Evolutionary conservation across 129 eudicot genomes (phyloP).

Genomic region (sunflower (Helianthus annuus)): HanXRQr2.0-SUNRISE NC_035440.2:86111583-86112082

Average conservation of each 20-base stretch:
- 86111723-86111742: neutral
- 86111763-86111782: no score
- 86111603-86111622: slow-evolving; percentile 99
- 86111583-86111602: slow-evolving; percentile 99
- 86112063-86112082: slow-evolving; percentile 98
- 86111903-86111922: slow-evolving; percentile 90
- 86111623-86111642: slow-evolving; percentile 90
- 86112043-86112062: slow-evolving; percentile 79
- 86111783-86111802: slow-evolving; percentile 3
- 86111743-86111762: neutral
- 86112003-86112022: neutral
- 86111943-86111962: slow-evolving; percentile 43
- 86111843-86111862: slow-evolving; percentile 88
- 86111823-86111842: slow-evolving; percentile 94
- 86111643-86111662: slow-evolving; percentile 64
- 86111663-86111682: neutral
- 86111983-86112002: neutral
- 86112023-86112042: slow-evolving; percentile 5
- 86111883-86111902: slow-evolving; percentile 81
- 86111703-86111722: neutral
- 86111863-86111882: slow-evolving; percentile 89
- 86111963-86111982: slow-evolving; percentile 12
- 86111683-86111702: neutral
- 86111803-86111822: slow-evolving; percentile 63
- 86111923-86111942: slow-evolving; percentile 99